Base-by-base conservation (phyloP, 1,284 basidiomycete genomes). In the Boletus mariae region DNA sequence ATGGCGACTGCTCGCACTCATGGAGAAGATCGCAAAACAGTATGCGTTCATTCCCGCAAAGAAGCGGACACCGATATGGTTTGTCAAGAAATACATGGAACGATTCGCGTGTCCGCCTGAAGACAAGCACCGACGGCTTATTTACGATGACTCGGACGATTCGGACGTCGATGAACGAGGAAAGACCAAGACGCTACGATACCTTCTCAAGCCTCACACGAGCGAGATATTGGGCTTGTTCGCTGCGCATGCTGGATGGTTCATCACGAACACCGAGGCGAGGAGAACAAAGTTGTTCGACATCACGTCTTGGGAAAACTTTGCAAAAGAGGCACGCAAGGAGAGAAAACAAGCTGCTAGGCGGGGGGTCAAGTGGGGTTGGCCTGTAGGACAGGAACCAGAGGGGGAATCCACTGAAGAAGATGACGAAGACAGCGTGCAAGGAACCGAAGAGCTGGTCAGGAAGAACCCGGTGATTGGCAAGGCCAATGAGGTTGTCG, bases 191-290 rank as follows among this genome's bases (percentile, higher is more conserved):
- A 64, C 61, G 34, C 67, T 64, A 20, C 68, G 74, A 31, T 62
- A 72, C 37, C 67, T 75, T 11, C 73, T 77, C 35, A 74, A 69
- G 55, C 64, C 82, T 35, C 70, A 78, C 38, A 68, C 54, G 38
- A 71, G 76, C 23, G 76, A 80, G 57, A 63, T 82, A 17, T 61
- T 68, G 20, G 71, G 73, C 5, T 57, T 73, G 6, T 75, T 82
- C 52, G 80, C 79, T 15, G 67, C 70, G 23, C 79, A 83, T 9
- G 75, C 74, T 0, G 73, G 75, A 35, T 84, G 82, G 82, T 56
- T 84, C 7, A 61, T 81, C 38, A 71, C 75, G 2, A 70, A 82
- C 38, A 75, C 75, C 49, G 63, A 69, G 20, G 64, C 68, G 29
- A 57, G 47, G 15, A 58, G 61, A 11, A 57, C 56, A 2, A 66